Evolutionary conservation across 2,329 filamentous ascomycete genomes (phyloP), one percentile per base, ranked within the genome.

Genomic region (Colletotrichum coccodes): DNA sequence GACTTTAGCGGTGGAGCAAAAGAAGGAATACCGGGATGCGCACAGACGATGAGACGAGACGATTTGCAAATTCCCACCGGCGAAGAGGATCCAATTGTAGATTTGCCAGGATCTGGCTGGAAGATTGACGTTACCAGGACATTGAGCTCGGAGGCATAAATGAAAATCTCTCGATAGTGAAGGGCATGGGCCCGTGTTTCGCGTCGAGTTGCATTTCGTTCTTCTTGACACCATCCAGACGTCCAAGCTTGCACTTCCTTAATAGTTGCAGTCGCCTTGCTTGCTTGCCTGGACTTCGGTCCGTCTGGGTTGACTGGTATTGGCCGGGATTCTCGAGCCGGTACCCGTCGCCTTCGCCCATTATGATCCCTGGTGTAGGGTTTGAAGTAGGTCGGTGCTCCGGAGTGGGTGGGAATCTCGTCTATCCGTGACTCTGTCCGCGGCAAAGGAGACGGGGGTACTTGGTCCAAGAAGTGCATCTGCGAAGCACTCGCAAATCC

Each of bases 341-440:
- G 47, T 32, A 46, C 32, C 40, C 30, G 8, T 52, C 38, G 46
- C 42, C 9, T n/a, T 42, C 28, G 52, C n/a, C 56, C 52, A 44
- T 46, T 18, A 12, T 38, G 30, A 54, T 54, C 34, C 38, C 52
- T 58, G 28, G 36, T 60, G 46, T 38, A 36, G 38, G 34, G 34
- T 49, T 56, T 65, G 61, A 28, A 34, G 61, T 40, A 60, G 61
- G 47, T 56, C 40, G 66, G 50, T 44, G 66, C 40, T 53, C 38
- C 21, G 42, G 56, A 23, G 53, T 50, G 61, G 42, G 42, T 50
- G 60, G 36, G 30, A 50, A n/a, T 56, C 40, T 64, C 50, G 42
- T 69, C 56, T 66, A 69, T 56, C 50, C 66, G 61, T 50, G 66
- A 69, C 66, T 60, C 66, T 30, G 36, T 60, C 54, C 61, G 66